Evolutionary conservation across 768 basidiomycete genomes (phyloP).

Genomic region (Pleurotus eryngii): DNA sequence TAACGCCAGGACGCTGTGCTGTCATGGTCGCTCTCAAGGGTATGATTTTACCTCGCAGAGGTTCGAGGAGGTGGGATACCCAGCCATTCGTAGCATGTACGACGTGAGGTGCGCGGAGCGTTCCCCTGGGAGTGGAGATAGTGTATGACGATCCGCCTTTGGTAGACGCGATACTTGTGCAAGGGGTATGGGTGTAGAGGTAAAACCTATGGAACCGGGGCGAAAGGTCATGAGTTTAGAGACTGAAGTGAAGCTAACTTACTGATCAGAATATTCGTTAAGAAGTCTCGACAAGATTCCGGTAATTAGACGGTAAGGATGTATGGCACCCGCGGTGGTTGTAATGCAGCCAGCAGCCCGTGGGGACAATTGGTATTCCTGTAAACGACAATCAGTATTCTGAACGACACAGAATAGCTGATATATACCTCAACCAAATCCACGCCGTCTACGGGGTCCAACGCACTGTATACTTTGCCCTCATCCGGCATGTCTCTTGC

Average conservation of each 20-base stretch:
- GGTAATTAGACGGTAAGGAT: slow-evolving; percentile 70
- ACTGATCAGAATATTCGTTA: slow-evolving; percentile 46
- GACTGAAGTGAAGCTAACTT: slow-evolving; percentile 15
- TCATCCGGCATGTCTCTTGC: slow-evolving; percentile 49
- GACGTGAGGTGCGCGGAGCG: slow-evolving; percentile 55
- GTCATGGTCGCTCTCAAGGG: slow-evolving; percentile 62
- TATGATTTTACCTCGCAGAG: slow-evolving; percentile 58
- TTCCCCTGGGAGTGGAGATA: slow-evolving; percentile 61
- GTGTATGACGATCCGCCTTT: slow-evolving; percentile 39
- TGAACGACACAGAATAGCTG: background rate
- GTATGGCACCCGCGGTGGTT: slow-evolving; percentile 57
- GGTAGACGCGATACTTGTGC: background rate
- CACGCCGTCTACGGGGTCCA: slow-evolving; percentile 25
- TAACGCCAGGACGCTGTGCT: slow-evolving; percentile 53
- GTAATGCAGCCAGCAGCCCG: slow-evolving; percentile 47
- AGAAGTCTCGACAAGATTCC: slow-evolving; percentile 53
- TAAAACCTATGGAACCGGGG: slow-evolving; percentile 41
- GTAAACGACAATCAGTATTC: background rate
- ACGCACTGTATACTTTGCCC: slow-evolving; percentile 29
- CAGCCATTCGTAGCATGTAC: slow-evolving; percentile 88
- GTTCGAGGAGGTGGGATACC: slow-evolving; percentile 65
- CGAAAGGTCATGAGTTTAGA: background rate
- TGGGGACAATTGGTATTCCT: slow-evolving; percentile 50
- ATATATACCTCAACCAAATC: slow-evolving; percentile 20
- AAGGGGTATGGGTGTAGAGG: slow-evolving; percentile 44